Base-by-base conservation (phyloP, 148 eudicot genomes). In the Agrostemma githago region DNA sequence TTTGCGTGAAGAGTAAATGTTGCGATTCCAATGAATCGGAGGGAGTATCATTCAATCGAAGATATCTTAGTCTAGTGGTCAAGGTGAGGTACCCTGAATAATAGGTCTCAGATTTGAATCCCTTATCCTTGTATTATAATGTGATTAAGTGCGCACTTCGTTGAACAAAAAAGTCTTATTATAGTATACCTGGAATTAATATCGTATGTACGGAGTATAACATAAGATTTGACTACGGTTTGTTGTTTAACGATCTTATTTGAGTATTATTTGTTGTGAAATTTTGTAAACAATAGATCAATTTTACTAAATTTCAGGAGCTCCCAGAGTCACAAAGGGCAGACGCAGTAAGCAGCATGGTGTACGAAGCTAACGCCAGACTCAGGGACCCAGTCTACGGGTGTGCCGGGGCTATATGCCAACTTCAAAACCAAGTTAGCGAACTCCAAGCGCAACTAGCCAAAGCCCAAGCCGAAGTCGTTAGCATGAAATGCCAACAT, bases 341-440 rank as follows among this genome's bases (percentile, higher is more conserved):
- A n/a, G 90, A 87, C 53, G 90, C 90, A 19, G 90, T 83, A 38
- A 87, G 90, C 66, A 87, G 88, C 68, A 83, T 87, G 90, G 90
- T 87, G 4, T 87, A 87, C 66, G 90, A 87, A 59, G 88, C 90
- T 5, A 87, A 85, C 38, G 86, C 86, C 0, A 67, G 90, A 12
- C 76, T 87, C 2, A 70, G 88, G 40, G 90, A 84, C 62, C 90
- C 90, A 0, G 83, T 87, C 0, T 87, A 87, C 16, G 90, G 90
- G 14, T 64, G 82, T 15, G 86, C 88, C 0, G 90, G 90, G 0
- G 81, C 88, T 0, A 87, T 87, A 17, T 85, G 84, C 43, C 86
- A 81, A 37, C 85, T 87, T 6, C 90, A 87, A 20, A 83, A 85
- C 72, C 90, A 85, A 83, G 86, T 87, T 0, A 76, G 79, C 21